Conservation (phyloP, 768 basidiomycete species). For the Chalciporus sphaerocephalus region DNA sequence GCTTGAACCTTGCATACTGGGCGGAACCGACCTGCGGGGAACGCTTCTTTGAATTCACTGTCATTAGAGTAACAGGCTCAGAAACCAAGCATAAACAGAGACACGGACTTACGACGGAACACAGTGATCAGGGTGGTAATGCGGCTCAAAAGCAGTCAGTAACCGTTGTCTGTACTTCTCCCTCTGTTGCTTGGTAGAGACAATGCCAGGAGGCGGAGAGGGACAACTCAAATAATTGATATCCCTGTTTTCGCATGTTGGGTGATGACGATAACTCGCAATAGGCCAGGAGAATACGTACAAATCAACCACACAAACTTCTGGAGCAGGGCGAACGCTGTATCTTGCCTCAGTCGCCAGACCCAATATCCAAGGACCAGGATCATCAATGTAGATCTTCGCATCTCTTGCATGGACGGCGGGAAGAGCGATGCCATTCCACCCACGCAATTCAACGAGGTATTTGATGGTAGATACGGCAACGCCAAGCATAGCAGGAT, state of each 20-base stretch:
- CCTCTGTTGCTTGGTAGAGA: slow-evolving; percentile 75
- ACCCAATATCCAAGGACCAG: slow-evolving; percentile 95
- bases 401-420: slow-evolving; percentile 86
- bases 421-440: slow-evolving; percentile 83
- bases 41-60: slow-evolving; percentile 93
- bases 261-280: not conserved
- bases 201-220: slow-evolving; percentile 67
- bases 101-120: slow-evolving; percentile 54
- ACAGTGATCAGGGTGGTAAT: slow-evolving; percentile 86
- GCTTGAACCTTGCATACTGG: slow-evolving; percentile 89
- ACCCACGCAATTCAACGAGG: slow-evolving; percentile 87
- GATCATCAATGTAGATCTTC: slow-evolving; percentile 91
- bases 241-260: slow-evolving; percentile 47
- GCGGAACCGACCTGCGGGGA: slow-evolving; percentile 87
- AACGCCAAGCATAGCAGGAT: slow-evolving; percentile 88
- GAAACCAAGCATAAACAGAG: not conserved
- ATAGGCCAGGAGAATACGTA: slow-evolving; percentile 37
- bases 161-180: slow-evolving; percentile 75
- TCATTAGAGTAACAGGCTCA: slow-evolving; percentile 8
- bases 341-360: slow-evolving; percentile 82
- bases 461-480: slow-evolving; percentile 90
- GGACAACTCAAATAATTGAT: slow-evolving; percentile 84
- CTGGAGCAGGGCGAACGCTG: slow-evolving; percentile 66
- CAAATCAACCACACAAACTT: slow-evolving; percentile 86
- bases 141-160: slow-evolving; percentile 73